Evolutionary conservation across 1,139 yeast genomes (phyloP).

Genomic region (Pneumocystis canis): DNA sequence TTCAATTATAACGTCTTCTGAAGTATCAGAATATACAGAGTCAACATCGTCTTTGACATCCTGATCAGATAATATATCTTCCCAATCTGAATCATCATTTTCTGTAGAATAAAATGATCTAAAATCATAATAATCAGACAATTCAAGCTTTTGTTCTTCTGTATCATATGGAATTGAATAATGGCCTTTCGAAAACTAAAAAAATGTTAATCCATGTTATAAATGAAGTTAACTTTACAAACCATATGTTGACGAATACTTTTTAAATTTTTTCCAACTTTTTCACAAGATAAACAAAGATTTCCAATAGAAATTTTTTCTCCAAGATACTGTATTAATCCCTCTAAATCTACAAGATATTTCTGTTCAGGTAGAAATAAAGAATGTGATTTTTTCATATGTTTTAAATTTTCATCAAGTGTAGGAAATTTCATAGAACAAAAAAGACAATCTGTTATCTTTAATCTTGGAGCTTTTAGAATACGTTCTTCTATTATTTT

Average conservation of each 20-base stretch:
- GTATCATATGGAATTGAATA: constrained; percentile 79
- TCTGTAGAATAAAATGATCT: constrained; percentile 38
- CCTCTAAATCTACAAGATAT: constrained; percentile 53
- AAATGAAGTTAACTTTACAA: background rate
- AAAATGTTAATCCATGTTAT: background rate
- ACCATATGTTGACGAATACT: constrained; percentile 82
- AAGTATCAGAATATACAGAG: constrained; percentile 20
- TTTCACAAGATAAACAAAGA: constrained; percentile 68
- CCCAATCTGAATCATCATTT: constrained; percentile 25
- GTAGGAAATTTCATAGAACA: constrained; percentile 24
- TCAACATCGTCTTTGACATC: constrained; percentile 32
- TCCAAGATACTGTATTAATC: constrained; percentile 58
- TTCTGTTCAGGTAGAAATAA: constrained; percentile 71
- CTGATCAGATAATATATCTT: constrained; percentile 35
- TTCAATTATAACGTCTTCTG: constrained; percentile 26
- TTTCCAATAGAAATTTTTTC: constrained; percentile 78
- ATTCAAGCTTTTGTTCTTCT: constrained; percentile 62
- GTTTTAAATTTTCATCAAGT: constrained; percentile 53
- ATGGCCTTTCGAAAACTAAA: constrained; percentile 52
- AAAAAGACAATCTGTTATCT: constrained; percentile 63
- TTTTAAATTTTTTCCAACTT: constrained; percentile 68
- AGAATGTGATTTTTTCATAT: constrained; percentile 69
- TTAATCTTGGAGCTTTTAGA: constrained; percentile 33
- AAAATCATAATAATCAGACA: constrained; percentile 79
- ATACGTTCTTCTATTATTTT: constrained; percentile 1